Base-by-base conservation (phyloP, 2,329 filamentous ascomycete species). In the Diaporthe velutina region DNA sequence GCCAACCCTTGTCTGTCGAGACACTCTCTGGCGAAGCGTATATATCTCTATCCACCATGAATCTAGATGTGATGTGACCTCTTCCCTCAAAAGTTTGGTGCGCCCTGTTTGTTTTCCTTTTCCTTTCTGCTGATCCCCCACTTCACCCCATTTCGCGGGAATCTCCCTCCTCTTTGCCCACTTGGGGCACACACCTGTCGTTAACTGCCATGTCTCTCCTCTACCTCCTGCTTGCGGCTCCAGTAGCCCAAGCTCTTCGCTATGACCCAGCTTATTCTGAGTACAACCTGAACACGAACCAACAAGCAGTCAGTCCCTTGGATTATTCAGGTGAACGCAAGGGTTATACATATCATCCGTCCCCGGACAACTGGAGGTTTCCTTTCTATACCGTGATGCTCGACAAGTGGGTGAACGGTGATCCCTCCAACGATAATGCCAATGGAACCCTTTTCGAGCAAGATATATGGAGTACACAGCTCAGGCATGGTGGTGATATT, bases 351-450 rank as follows among this genome's bases (percentile, higher is more conserved):
- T 92, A 89, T 77, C 80, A 83, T 25, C 83, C 86, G 0, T 92
- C 90, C 33, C 91, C 91, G 0, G 82, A 84, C 0, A 91, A 90
- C 77, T 93, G 91, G 91, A 85, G 90, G 30, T 88, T 93, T 77
- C 91, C 91, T 0, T 89, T 92, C 78, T 93, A 93, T 80, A 91
- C 89, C 25, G 84, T 93, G 58, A 92, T 92, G 79, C 82, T 92
- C 9, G 91, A 93, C 80, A 84, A 90, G 76, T 92, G 90, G 78
- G 90, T 91, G 42, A 92, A 93, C 77, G 91, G 91, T n/a, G 88
- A 93, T 77, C 90, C 91, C 7, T 86, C 86, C 10, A 93, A 93
- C 78, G 90, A 93, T 79, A 88, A 92, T 76, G 87, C 88, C 58
- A 92, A 93, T 79, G 88, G 87, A n/a, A 92, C 90, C 0, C 77